A percentile compares a stretch with the other conserved stretches of the same genome.
Evolutionary conservation across 306 rosid species (phyloP).

Genomic region (Elaeagnus macrophylla): DNA sequence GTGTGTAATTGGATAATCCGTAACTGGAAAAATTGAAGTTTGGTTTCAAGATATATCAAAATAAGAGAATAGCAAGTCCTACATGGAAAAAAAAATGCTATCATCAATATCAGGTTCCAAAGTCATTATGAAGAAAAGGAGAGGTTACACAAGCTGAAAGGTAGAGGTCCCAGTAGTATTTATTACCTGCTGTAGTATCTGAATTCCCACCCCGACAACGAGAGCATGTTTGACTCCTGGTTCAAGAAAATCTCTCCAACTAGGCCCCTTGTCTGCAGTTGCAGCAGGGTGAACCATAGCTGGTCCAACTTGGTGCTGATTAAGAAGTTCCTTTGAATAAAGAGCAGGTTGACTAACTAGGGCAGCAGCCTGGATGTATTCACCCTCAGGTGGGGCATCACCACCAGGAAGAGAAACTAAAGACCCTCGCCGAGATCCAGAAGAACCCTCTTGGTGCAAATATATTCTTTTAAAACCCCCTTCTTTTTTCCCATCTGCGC

Average conservation of each 20-base stretch:
- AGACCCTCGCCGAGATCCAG: constrained; percentile 66
- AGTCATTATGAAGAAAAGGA: no score
- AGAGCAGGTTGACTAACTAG: constrained; percentile 67
- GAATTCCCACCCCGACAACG: constrained; percentile 78
- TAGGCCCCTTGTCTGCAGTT: constrained; percentile 31
- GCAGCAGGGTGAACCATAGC: constrained; percentile 40
- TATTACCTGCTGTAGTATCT: constrained; percentile 87
- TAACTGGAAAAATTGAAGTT: no score
- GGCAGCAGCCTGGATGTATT: constrained; percentile 61
- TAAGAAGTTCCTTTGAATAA: constrained; percentile 37
- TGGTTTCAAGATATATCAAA: no score
- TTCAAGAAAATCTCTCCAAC: constrained; percentile 57
- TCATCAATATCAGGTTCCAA: no score
- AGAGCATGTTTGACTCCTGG: constrained; percentile 84
- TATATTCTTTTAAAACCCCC: constrained; percentile 84
- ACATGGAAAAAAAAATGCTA: no score
- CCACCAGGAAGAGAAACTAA: constrained; percentile 67
- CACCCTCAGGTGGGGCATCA: constrained; percentile 48
- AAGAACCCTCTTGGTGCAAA: constrained; percentile 73
- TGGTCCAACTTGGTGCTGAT: constrained; percentile 69
- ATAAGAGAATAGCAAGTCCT: no score
- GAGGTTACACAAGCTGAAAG: background rate
- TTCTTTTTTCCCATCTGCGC: constrained; percentile 65
- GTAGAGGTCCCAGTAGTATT: background rate
- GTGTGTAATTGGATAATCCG: no score